Evolutionary conservation across 2,329 filamentous ascomycete genomes (phyloP).

Genomic region (Penicillium brevicompactum): DNA sequence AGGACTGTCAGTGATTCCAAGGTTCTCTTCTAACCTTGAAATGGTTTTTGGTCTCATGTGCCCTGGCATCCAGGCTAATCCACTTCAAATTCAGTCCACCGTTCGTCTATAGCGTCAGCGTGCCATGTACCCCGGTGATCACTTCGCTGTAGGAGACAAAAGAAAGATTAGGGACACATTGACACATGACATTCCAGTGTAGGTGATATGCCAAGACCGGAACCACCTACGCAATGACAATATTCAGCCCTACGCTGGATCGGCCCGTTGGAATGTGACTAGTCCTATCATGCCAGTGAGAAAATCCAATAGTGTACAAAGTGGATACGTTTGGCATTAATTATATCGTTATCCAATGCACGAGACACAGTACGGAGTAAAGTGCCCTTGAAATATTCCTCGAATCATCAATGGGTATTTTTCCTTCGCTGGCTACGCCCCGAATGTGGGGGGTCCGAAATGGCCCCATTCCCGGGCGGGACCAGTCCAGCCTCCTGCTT

Average conservation of each 20-base stretch:
- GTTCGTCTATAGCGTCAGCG: too few relatives aligned
- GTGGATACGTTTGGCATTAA: not conserved
- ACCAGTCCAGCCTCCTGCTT: slow-evolving; percentile 49
- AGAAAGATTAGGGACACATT: not conserved
- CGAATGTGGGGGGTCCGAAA: not conserved
- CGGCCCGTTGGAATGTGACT: not conserved
- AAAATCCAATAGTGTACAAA: not conserved
- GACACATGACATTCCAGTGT: not conserved
- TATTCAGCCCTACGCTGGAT: not conserved
- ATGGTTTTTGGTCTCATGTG: too few relatives aligned
- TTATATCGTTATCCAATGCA: slow-evolving; percentile 3
- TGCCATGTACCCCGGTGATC: too few relatives aligned
- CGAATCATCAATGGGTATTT: not conserved
- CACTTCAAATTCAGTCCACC: too few relatives aligned
- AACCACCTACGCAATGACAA: not conserved
- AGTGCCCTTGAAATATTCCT: not conserved
- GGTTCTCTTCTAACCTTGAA: too few relatives aligned
- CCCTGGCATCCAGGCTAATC: too few relatives aligned
- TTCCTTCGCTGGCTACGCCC: slow-evolving; percentile 3
- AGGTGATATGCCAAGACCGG: not conserved
- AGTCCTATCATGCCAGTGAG: not conserved
- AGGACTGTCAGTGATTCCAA: too few relatives aligned
- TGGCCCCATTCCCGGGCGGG: slow-evolving; percentile 7
- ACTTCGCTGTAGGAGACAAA: too few relatives aligned
- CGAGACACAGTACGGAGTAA: not conserved